phyloP scores from a whole-genome alignment of 768 basidiomycete genomes.

The Lentinula lateritia region DNA sequence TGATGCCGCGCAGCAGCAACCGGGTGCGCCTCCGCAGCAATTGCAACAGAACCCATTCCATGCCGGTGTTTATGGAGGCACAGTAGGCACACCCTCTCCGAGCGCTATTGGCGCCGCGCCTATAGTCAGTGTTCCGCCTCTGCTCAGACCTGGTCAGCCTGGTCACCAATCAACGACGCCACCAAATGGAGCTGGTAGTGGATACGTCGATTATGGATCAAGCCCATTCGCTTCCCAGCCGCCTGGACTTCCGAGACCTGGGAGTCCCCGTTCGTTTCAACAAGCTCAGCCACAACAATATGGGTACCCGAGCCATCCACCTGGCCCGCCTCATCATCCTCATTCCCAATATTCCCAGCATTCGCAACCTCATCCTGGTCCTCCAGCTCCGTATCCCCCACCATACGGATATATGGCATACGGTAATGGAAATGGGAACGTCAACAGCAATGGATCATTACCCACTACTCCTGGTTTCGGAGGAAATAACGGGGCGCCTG shows the following conservation, averaged over 20 bases:
- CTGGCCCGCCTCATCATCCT: neutral
- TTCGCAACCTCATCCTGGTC: neutral
- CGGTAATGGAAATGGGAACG: neutral
- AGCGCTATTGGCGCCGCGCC: neutral
- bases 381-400: neutral
- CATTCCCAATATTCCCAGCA: neutral
- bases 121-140: neutral
- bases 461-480: neutral
- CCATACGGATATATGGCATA: slow-evolving; percentile 13
- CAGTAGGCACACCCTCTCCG: neutral
- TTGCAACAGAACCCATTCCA: slow-evolving; percentile 1
- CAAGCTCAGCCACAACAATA: neutral
- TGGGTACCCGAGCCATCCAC: neutral
- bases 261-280: neutral
- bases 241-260: neutral
- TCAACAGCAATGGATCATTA: neutral
- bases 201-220: slow-evolving; percentile 1
- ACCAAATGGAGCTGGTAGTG: neutral
- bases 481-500: neutral
- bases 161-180: neutral
- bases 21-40: slow-evolving; percentile 11
- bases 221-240: neutral
- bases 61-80: neutral
- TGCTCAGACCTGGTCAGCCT: neutral
- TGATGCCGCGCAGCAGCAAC: slow-evolving; percentile 8